A percentile compares a stretch with the other conserved stretches of the same genome.
These are phyloP conservation scores for Rhinocladiella similis DNA, from an alignment of 2,329 filamentous ascomycete genomes.

Conservation along the genomic window DNA sequence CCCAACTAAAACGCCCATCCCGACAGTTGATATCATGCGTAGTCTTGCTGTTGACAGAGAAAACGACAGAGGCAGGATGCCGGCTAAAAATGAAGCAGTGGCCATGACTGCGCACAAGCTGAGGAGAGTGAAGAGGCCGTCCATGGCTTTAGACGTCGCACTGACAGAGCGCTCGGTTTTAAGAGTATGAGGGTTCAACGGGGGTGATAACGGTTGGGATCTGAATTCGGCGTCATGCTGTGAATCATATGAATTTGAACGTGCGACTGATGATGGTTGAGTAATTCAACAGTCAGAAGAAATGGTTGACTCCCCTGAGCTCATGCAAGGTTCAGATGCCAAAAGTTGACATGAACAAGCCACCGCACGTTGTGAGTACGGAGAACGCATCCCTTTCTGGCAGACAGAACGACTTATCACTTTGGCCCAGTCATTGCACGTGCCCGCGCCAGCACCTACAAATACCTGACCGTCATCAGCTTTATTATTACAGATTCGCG, in stretches of 20 bases:
- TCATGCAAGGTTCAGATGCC: constrained; percentile 1
- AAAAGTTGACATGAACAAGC: background rate
- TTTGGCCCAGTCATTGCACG: constrained; percentile 2
- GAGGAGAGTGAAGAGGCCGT: constrained; percentile 66
- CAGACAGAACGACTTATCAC: constrained; percentile 11
- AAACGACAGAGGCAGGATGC: constrained; percentile 86
- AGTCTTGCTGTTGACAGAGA: constrained; percentile 82
- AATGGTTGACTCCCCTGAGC: background rate
- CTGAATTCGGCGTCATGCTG: background rate
- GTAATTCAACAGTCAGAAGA: background rate
- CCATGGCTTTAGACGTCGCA: constrained; percentile 40
- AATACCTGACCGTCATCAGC: too few relatives aligned
- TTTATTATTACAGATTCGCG: background rate
- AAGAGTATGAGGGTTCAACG: background rate
- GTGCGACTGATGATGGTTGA: too few relatives aligned
- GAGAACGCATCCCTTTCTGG: background rate
- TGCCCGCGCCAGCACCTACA: background rate
- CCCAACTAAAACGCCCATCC: constrained; percentile 90
- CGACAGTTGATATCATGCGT: constrained; percentile 85
- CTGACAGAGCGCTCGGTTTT: background rate
- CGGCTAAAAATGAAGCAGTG: constrained; percentile 82
- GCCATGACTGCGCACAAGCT: constrained; percentile 66
- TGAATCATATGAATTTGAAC: background rate
- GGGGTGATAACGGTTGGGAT: background rate
- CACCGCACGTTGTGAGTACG: background rate